These are phyloP conservation scores for Allomyces macrogynus DNA, from an alignment of 192 early-diverging fungal species.

Conservation along the genomic window DNA sequence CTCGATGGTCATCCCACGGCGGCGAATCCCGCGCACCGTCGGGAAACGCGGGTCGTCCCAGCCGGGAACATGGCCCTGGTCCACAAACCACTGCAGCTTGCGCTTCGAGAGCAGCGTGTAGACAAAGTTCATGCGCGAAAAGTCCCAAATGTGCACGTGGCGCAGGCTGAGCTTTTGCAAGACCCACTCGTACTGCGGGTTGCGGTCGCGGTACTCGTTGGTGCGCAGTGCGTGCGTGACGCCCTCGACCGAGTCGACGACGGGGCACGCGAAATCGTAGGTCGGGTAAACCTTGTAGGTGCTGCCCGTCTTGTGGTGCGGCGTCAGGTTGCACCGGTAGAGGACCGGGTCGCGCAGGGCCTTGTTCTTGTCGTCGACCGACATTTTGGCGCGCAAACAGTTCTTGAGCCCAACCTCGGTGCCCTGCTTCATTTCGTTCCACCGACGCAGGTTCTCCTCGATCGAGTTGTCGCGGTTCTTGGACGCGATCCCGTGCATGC, in stretches of 20 bases:
- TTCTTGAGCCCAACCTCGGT: slow-evolving; percentile 62
- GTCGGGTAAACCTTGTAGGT: slow-evolving; percentile 96
- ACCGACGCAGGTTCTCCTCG: slow-evolving; percentile 75
- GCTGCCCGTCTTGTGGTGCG: slow-evolving; percentile 74
- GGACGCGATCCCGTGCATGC: slow-evolving; percentile 60
- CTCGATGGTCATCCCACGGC: slow-evolving; percentile 94
- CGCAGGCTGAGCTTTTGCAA: slow-evolving; percentile 66
- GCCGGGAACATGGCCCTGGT: slow-evolving; percentile 57
- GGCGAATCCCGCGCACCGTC: slow-evolving; percentile 71
- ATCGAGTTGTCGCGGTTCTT: slow-evolving; percentile 63
- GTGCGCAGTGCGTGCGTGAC: slow-evolving; percentile 94
- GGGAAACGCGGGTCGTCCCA: slow-evolving; percentile 86
- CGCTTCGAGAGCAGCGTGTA: slow-evolving; percentile 97
- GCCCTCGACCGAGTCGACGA: slow-evolving; percentile 89
- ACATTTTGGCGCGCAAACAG: slow-evolving; percentile 91
- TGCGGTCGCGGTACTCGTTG: slow-evolving; percentile 96
- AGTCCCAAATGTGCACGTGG: slow-evolving; percentile 86
- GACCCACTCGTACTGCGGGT: slow-evolving; percentile 93
- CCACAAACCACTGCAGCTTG: slow-evolving; percentile 92
- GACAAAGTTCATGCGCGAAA: slow-evolving; percentile 84
- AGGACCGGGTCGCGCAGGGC: slow-evolving; percentile 91
- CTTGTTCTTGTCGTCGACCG: slow-evolving; percentile 67
- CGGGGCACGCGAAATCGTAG: slow-evolving; percentile 95
- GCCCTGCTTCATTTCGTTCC: slow-evolving; percentile 76
- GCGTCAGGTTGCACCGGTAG: slow-evolving; percentile 75